Evolutionary conservation across 2,329 filamentous ascomycete species (phyloP).

Genomic region (Diaporthe capsici): DNA sequence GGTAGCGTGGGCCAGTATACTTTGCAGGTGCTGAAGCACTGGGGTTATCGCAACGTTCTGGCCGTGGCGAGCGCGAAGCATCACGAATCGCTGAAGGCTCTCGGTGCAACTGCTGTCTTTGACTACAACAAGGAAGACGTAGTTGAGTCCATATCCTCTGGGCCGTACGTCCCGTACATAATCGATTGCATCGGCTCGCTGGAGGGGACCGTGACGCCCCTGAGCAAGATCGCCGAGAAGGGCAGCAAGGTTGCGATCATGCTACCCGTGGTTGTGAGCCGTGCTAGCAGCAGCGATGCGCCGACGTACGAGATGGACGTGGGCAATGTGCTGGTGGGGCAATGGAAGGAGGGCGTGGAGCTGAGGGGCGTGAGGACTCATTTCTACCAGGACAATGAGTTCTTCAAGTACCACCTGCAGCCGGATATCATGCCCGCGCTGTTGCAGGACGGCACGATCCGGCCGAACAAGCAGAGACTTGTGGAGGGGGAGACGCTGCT

Average conservation of each 20-base stretch:
- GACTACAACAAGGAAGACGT: slow-evolving; percentile 60
- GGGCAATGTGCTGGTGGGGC: slow-evolving; percentile 50
- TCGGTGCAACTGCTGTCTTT: slow-evolving; percentile 63
- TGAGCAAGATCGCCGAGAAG: slow-evolving; percentile 63
- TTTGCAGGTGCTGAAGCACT: slow-evolving; percentile 65
- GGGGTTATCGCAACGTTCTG: slow-evolving; percentile 66
- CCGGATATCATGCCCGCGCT: slow-evolving; percentile 67
- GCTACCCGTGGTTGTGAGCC: slow-evolving; percentile 70
- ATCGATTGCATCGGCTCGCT: slow-evolving; percentile 70
- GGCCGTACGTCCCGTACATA: slow-evolving; percentile 57
- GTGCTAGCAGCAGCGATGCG: slow-evolving; percentile 61
- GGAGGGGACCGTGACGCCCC: slow-evolving; percentile 60
- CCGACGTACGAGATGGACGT: slow-evolving; percentile 71
- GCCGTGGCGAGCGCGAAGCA: slow-evolving; percentile 62
- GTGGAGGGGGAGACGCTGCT: slow-evolving; percentile 61
- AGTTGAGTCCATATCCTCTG: slow-evolving; percentile 42
- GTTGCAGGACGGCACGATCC: slow-evolving; percentile 55
- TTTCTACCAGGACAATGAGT: slow-evolving; percentile 68
- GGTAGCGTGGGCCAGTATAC: slow-evolving; percentile 66
- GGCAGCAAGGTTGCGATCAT: slow-evolving; percentile 70
- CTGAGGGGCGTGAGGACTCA: slow-evolving; percentile 69
- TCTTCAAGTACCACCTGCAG: slow-evolving; percentile 68
- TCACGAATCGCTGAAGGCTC: slow-evolving; percentile 56
- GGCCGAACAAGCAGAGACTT: slow-evolving; percentile 58
- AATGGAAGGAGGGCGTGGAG: slow-evolving; percentile 68